Percentiles rank a stretch among this genome's conserved stretches.
These are phyloP conservation scores for Paraconiothyrium sp. DNA, from an alignment of 2,329 filamentous ascomycete species.

Conservation along the genomic window DNA sequence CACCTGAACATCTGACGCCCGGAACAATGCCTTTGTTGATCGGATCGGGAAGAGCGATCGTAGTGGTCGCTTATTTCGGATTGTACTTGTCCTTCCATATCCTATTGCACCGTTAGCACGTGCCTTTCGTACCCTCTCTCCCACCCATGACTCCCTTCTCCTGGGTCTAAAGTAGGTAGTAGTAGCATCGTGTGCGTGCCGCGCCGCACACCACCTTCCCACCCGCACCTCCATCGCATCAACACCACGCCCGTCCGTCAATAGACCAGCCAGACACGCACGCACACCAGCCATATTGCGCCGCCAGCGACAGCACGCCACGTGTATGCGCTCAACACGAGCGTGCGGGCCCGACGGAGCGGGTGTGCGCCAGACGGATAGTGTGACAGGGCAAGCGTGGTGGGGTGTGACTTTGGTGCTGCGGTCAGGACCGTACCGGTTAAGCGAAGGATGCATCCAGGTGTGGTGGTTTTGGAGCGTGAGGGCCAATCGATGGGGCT, in stretches of 20 bases:
- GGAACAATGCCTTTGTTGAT: background rate
- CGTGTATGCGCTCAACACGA: constrained; percentile 44
- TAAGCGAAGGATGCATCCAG: constrained; percentile 38
- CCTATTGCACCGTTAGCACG: constrained; percentile 64
- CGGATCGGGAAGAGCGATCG: background rate
- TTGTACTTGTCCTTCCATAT: constrained; percentile 99
- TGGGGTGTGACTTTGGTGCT: constrained; percentile 45
- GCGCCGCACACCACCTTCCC: background rate
- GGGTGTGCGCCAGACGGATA: constrained; percentile 20
- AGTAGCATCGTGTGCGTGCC: background rate
- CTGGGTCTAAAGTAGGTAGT: background rate
- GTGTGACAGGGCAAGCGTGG: constrained; percentile 26
- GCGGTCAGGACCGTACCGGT: constrained; percentile 42
- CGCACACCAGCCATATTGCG: constrained; percentile 26
- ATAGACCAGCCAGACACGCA: constrained; percentile 8
- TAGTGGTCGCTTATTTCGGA: constrained; percentile 53
- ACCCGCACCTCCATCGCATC: too few relatives aligned
- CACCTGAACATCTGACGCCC: background rate
- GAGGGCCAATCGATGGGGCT: constrained; percentile 41
- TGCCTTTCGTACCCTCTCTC: constrained; percentile 22
- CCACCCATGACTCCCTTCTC: background rate
- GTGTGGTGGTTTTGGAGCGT: constrained; percentile 24
- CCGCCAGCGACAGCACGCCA: constrained; percentile 46
- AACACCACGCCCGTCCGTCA: background rate
- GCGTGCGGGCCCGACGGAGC: constrained; percentile 23